Evolutionary conservation across 106 monocot genomes (phyloP), one percentile per base, ranked within the genome.

Genomic region (Dendrobium officinale): DNA sequence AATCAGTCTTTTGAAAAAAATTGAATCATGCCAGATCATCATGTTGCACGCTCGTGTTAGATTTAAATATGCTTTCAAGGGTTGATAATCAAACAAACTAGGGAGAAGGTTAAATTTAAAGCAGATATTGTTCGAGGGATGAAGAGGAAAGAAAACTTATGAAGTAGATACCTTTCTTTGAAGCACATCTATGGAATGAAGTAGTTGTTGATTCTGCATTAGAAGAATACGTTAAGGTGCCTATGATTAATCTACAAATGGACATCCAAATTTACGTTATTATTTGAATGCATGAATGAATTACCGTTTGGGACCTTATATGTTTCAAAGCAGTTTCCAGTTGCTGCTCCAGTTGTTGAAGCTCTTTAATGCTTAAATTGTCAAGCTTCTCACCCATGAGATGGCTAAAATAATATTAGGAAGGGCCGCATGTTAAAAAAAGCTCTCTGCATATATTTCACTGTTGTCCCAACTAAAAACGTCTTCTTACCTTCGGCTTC

Each of bases 401-500:
- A 67, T 67, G 67, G 67, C 67, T 67, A 24, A 67, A 67, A 67
- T 26, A 17, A 17, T 58, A 5, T 19, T 5, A 58, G 58, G 20
- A 58, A n/a, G n/a, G n/a, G 17, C n/a, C 58, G 5, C 17, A 5
- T 18, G 58, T 58, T 67, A 67, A 19, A 5, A 67, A 67, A 67
- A 67, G 2, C 9, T 17, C 17, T 58, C 67, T 67, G 26, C 27
- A 29, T 29, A 26, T 45, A 9, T 9, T 67, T 1, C 22, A 24
- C 5, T 67, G 22, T 24, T 24, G 20, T 26, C 27, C 27, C 2
- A 22, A 44, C 55, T 22, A 55, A 47, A 79, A 20, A 1, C 13
- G 26, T 20, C 7, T 26, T 64, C 4, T 81, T 45, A 87, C 87
- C 87, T 84, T 79, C 84, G 84, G 37, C 78, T 81, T 72, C 81